Evolutionary conservation across 1,284 basidiomycete species (phyloP), one percentile per base, ranked within the genome.

Genomic region (Ganoderma lingzhi): DNA sequence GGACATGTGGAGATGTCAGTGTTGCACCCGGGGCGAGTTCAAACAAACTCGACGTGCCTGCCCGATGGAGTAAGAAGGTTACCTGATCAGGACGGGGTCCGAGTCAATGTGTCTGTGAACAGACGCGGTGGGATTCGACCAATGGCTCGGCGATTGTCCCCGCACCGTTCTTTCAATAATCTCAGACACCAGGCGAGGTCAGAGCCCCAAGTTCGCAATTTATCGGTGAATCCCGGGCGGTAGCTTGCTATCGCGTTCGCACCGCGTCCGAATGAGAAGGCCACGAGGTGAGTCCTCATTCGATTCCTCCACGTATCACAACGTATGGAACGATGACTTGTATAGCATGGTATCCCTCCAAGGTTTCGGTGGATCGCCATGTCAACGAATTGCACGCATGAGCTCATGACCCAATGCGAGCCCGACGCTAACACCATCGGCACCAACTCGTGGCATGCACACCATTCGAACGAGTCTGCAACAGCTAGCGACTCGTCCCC

Each of bases 21-120:
- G 56, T 58, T 39, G 56, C 35, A 9, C 2, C 17, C 35, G 56
- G 14, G 6, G 35, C 19, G 19, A 32, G 15, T 32, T 10, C 56
- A n/a, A 58, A 32, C 35, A n/a, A 3, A n/a, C 35, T 51, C 23
- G 23, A 51, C 12, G 48, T 23, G 19, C 10, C 32, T 35, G 19
- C 68, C 66, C 60, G 28, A 69, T 65, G n/a, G 6, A 66, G 71
- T 44, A 65, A 41, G 10, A 8, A 10, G 19, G 53, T 61, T 68
- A 32, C 68, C 71, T 60, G 62, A 65, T 59, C 44, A 42, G 23
- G 65, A 56, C 37, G 35, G 35, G 15, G 10, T 15, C 64, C 51
- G 68, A 70, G 66, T 70, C 71, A 71, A 17, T 37, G 44, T 35
- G 56, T 51, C 64, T 56, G 30, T 35, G 67, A 62, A 58, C 19